A percentile compares a stretch with the other conserved stretches of the same genome.
These are phyloP conservation scores for Coix lacrymajobi DNA, from an alignment of 176 grass and related monocot genomes.

Conservation along the genomic window DNA sequence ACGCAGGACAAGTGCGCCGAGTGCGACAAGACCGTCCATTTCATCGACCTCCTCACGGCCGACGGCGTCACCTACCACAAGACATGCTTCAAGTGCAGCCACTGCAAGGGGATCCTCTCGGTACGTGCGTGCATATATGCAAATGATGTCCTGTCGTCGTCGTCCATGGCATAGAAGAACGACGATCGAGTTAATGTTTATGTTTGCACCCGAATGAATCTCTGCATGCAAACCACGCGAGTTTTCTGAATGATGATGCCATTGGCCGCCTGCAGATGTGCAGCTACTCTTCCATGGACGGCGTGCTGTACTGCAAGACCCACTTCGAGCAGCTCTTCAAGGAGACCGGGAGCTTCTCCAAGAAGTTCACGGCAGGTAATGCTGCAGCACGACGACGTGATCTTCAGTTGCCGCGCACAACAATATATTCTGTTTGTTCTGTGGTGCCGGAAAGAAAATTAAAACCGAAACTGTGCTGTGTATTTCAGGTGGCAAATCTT, in stretches of 20 bases:
- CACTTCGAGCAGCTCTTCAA: slow-evolving; percentile 99
- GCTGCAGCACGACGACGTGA: not conserved
- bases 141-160: not conserved
- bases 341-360: slow-evolving; percentile 90
- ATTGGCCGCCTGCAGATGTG: slow-evolving; percentile 54
- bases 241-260: not conserved
- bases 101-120: slow-evolving; percentile 93
- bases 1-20: slow-evolving; percentile 94
- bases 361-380: slow-evolving; percentile 71
- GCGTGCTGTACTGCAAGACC: slow-evolving; percentile 93
- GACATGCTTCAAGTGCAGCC: slow-evolving; percentile 94
- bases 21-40: slow-evolving; percentile 95
- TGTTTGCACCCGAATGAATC: too few species aligned
- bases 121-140: slow-evolving; percentile 7
- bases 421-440: not conserved
- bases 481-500: slow-evolving; percentile 48
- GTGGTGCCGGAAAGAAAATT: too few species aligned
- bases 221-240: not conserved
- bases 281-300: slow-evolving; percentile 96
- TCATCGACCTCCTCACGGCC: slow-evolving; percentile 90
- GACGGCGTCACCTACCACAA: slow-evolving; percentile 79
- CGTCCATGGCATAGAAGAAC: not conserved
- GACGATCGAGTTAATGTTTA: not conserved
- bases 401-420: not conserved
- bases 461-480: slow-evolving; percentile 5